Conservation (phyloP, 305 asterid genomes). For the Solanum chacoense region DNA sequence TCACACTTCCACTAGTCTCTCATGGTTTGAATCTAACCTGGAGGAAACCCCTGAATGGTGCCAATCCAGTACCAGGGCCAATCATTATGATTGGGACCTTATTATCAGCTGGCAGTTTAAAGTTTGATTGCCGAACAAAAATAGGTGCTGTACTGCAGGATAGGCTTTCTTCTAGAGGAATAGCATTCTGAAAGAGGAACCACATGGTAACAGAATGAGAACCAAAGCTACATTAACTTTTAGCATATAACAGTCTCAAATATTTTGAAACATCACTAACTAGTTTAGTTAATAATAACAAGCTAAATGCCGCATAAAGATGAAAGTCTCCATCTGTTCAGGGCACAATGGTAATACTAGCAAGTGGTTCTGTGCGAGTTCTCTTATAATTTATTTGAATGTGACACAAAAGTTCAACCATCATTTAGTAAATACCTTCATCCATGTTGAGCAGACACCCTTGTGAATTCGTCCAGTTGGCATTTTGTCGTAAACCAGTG, state of each 20-base stretch:
- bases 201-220: not conserved
- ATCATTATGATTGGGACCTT: constrained; percentile 81
- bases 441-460: constrained; percentile 99
- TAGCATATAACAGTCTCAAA: not conserved
- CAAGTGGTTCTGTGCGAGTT: not conserved
- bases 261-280: not conserved
- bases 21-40: constrained; percentile 44
- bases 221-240: not conserved
- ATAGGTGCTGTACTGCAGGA: constrained; percentile 74
- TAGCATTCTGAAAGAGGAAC: constrained; percentile 51
- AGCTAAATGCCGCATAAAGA: not conserved
- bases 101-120: constrained; percentile 81
- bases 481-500: constrained; percentile 75
- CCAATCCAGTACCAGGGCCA: constrained; percentile 99
- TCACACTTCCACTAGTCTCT: not conserved
- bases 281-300: not conserved
- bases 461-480: constrained; percentile 84
- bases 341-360: not conserved
- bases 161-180: constrained; percentile 54
- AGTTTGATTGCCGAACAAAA: constrained; percentile 82
- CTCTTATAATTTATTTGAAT: not conserved
- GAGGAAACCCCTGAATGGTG: constrained; percentile 97
- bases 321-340: not conserved
- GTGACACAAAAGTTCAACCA: not conserved
- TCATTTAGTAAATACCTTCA: constrained; percentile 51